These are phyloP conservation scores for Pythium insidiosum DNA, from an alignment of 352 stramenopile species.

Conservation along the genomic window DNA sequence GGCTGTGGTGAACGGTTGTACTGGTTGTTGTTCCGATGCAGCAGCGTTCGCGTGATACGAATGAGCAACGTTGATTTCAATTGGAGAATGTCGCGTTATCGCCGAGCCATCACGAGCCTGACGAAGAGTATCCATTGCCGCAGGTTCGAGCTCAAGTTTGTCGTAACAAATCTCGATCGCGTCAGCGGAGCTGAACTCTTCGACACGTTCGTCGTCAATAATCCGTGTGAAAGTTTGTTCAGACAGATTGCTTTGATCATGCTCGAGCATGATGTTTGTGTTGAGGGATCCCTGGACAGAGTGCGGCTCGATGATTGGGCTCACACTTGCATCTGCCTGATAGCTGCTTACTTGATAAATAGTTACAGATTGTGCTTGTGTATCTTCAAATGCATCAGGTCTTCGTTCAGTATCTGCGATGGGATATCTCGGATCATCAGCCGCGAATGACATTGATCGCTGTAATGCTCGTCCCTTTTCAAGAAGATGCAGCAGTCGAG, in stretches of 20 bases:
- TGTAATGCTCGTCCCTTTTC: conserved; percentile 17
- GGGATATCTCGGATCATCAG: neutral
- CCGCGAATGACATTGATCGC: conserved; percentile 12
- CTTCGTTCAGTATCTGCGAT: neutral
- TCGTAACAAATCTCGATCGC: too few species aligned
- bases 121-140: conserved; percentile 29
- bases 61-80: conserved; percentile 36
- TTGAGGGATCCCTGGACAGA: too few species aligned
- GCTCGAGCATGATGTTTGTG: too few species aligned
- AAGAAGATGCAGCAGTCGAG: conserved; percentile 8
- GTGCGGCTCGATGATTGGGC: too few species aligned
- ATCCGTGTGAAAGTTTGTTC: too few species aligned
- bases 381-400: neutral
- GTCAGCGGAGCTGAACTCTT: too few species aligned
- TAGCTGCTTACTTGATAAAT: neutral
- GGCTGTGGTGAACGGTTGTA: neutral
- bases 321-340: neutral
- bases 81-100: conserved; percentile 38
- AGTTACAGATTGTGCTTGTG: neutral
- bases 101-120: conserved; percentile 36
- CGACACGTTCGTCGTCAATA: too few species aligned
- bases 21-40: neutral
- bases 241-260: too few species aligned
- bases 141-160: neutral
- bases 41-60: conserved; percentile 16